Evolutionary conservation across 495 filamentous ascomycete species (phyloP), one percentile per base, ranked within the genome.

Genomic region (Penicillium fimorum): DNA sequence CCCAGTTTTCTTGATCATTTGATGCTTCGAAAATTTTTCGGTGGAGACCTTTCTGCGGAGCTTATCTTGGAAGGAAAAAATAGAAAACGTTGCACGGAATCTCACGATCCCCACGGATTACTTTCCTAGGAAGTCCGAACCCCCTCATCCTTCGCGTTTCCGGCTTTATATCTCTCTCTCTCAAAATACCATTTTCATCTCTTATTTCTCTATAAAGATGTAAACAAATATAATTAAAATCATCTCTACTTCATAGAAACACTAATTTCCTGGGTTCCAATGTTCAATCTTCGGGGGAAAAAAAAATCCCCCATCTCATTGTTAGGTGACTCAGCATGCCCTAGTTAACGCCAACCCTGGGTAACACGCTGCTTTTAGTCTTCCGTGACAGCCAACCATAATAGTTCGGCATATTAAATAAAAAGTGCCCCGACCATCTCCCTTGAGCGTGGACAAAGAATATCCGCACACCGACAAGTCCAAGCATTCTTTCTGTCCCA

Each of bases 71-170:
- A 24, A 55, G 27, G 42, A 47, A 13, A 46, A 61, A 61, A 61
- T 57, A 59, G 54, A 57, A 60, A 62, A 55, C 60, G 56, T 60
- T 45, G 58, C 59, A 47, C 55, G 47, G 59, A 51, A 64, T 53
- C 66, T 64, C 58, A 66, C 60, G 65, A 68, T 68, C 65, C 53
- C 61, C 58, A 55, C 66, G 66, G 66, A 57, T 67, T 69, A 62
- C 66, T 59, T 51, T 33, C 45, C 63, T 38, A 22, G 66, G 66
- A 66, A 69, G 55, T 62, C 66, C 66, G 66, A 61, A 58, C 41
- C 40, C 44, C 66, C 55, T 69, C 66, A 66, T 56, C 17, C 32
- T 18, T 41, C 13, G 6, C 35, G 41, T 53, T 53, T 53, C 32
- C 50, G 22, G n/a, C n/a, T n/a, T n/a, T n/a, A n/a, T n/a, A n/a